Conservation (phyloP, 495 filamentous ascomycete genomes). For the Geopyxis carbonaria region DNA sequence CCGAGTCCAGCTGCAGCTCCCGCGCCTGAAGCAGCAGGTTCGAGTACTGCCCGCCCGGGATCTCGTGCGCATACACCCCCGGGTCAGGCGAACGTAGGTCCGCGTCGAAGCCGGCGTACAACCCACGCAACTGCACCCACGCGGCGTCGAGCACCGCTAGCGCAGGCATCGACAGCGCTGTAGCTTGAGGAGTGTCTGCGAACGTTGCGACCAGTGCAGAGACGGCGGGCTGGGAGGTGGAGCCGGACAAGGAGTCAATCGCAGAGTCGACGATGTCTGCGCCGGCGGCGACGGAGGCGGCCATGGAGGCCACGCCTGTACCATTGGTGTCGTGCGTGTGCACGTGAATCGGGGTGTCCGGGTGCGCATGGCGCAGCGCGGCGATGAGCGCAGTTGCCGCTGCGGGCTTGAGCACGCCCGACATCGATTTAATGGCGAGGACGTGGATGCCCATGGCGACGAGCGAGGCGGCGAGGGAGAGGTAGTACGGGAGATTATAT, state of each 20-base stretch:
- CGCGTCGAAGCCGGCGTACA: conserved; percentile 97
- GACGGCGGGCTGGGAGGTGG: conserved; percentile 96
- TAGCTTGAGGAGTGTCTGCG: conserved; percentile 58
- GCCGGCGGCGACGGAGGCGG: conserved; percentile 83
- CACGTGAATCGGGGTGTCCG: conserved; percentile 91
- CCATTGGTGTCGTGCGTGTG: conserved; percentile 98
- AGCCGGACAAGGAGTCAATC: conserved; percentile 88
- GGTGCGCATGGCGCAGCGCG: conserved; percentile 81
- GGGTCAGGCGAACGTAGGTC: conserved; percentile 85
- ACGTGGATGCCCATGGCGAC: conserved; percentile 79
- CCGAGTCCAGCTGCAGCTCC: conserved; percentile 80
- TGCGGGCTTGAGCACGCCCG: conserved; percentile 86
- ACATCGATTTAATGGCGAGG: conserved; percentile 98
- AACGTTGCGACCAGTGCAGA: conserved; percentile 86
- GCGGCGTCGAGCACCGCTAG: conserved; percentile 79
- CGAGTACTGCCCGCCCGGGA: conserved; percentile 91
- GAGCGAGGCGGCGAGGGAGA: conserved; percentile 74
- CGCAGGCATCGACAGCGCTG: conserved; percentile 57
- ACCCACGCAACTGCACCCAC: conserved; percentile 86
- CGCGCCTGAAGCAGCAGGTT: conserved; percentile 99
- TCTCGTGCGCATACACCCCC: conserved; percentile 98
- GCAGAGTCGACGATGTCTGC: conserved; percentile 93
- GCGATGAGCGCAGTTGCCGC: conserved; percentile 81
- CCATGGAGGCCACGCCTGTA: conserved; percentile 95
- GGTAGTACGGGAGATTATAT: conserved; percentile 93